Conservation (phyloP, 2,329 filamentous ascomycete species). For the Pseudogymnoascus sp. region DNA sequence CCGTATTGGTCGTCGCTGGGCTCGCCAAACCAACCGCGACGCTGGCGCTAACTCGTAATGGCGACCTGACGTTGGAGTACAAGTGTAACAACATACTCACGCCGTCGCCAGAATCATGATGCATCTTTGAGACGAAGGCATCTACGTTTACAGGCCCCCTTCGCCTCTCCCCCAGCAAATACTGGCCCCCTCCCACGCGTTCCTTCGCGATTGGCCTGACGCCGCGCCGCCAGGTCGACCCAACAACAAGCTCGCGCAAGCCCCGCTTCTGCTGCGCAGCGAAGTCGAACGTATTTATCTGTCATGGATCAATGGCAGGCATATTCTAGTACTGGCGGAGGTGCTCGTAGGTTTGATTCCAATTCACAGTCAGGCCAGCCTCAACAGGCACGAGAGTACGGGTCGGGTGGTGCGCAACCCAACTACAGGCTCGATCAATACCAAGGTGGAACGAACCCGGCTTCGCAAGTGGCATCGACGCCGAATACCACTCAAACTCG, state of each 20-base stretch:
- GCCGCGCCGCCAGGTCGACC: slow-evolving; percentile 10
- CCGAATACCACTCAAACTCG: slow-evolving; percentile 51
- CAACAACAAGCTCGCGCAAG: slow-evolving; percentile 9
- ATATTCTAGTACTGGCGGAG: slow-evolving; percentile 56
- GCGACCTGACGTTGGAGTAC: slow-evolving; percentile 8
- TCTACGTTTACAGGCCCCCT: slow-evolving; percentile 18
- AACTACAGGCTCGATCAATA: slow-evolving; percentile 57
- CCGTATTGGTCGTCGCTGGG: background rate
- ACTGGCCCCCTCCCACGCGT: slow-evolving; percentile 22
- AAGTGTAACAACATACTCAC: slow-evolving; percentile 7
- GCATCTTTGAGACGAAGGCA: slow-evolving; percentile 24
- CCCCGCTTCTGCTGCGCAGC: slow-evolving; percentile 7
- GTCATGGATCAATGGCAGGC: slow-evolving; percentile 59
- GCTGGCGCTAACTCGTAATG: slow-evolving; percentile 8
- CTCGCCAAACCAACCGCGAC: slow-evolving; percentile 8
- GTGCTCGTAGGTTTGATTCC: slow-evolving; percentile 57
- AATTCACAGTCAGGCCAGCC: slow-evolving; percentile 37
- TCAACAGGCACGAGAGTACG: slow-evolving; percentile 23
- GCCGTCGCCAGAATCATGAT: slow-evolving; percentile 14
- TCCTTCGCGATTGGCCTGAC: slow-evolving; percentile 15
- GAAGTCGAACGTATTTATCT: slow-evolving; percentile 15
- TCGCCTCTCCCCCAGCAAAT: slow-evolving; percentile 21
- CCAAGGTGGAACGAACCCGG: slow-evolving; percentile 34
- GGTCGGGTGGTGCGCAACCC: slow-evolving; percentile 37
- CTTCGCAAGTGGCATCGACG: slow-evolving; percentile 45